Evolutionary conservation across 176 grass and related monocot genomes (phyloP).

Genomic region (Aegilops bicornis): DNA sequence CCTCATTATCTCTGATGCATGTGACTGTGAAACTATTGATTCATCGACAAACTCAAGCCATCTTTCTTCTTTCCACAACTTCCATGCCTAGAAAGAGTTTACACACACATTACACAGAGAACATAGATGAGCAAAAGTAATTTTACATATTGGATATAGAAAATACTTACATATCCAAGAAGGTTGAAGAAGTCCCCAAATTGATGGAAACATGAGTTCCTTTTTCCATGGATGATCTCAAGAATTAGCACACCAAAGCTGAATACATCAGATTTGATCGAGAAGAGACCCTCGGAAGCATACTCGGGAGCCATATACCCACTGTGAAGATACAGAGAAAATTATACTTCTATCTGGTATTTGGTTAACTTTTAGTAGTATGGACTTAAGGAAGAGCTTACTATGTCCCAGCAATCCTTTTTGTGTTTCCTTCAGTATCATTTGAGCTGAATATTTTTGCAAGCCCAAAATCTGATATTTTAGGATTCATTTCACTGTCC

Average conservation of each 20-base stretch:
- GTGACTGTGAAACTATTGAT: not conserved
- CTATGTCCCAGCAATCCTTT: not conserved
- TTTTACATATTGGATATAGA: not conserved
- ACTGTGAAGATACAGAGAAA: not conserved
- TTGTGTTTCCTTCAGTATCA: not conserved
- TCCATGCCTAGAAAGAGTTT: not conserved
- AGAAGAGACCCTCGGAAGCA: not conserved
- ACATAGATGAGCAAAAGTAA: too few species aligned
- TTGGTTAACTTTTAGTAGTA: not conserved
- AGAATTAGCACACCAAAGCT: not conserved
- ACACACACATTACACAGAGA: not conserved
- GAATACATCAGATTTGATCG: not conserved
- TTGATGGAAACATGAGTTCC: not conserved
- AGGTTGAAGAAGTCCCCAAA: not conserved
- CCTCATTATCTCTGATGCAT: not conserved
- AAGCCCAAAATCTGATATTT: not conserved
- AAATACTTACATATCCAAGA: not conserved
- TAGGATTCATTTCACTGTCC: not conserved
- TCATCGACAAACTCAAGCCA: not conserved
- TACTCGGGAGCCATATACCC: not conserved
- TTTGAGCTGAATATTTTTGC: not conserved
- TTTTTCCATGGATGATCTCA: not conserved
- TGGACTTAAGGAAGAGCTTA: not conserved
- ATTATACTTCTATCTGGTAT: not conserved
- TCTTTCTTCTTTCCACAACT: not conserved